These are phyloP conservation scores for Lactarius hengduanensis DNA, from an alignment of 768 basidiomycete genomes.

Conservation along the genomic window DNA sequence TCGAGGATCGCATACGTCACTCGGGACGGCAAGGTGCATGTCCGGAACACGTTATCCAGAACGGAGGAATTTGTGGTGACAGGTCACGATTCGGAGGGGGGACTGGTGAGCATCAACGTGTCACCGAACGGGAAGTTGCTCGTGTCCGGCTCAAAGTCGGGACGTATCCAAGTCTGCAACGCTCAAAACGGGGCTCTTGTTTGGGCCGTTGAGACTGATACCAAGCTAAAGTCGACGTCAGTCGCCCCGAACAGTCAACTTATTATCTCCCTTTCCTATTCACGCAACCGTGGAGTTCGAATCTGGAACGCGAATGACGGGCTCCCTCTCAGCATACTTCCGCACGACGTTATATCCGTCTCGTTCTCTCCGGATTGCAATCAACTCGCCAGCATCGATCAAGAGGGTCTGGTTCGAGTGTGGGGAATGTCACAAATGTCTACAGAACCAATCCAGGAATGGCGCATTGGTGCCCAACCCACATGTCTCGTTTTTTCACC, in stretches of 20 bases:
- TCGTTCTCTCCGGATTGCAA: neutral
- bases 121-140: neutral
- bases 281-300: neutral
- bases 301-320: neutral
- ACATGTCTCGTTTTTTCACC: neutral
- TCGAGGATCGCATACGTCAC: neutral
- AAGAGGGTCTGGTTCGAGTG: neutral
- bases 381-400: neutral
- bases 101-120: neutral
- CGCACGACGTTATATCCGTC: neutral
- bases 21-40: neutral
- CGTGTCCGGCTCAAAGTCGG: neutral
- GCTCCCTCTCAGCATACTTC: neutral
- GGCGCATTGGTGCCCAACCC: neutral
- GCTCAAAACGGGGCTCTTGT: neutral
- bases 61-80: neutral
- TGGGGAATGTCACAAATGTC: neutral
- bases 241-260: neutral
- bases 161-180: neutral
- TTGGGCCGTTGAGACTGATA: neutral
- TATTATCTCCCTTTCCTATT: neutral
- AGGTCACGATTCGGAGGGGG: neutral
- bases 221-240: neutral
- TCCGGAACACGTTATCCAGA: neutral
- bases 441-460: neutral